These are phyloP conservation scores for Oryza punctata DNA, from an alignment of 176 grass and related monocot species.

Conservation along the genomic window DNA sequence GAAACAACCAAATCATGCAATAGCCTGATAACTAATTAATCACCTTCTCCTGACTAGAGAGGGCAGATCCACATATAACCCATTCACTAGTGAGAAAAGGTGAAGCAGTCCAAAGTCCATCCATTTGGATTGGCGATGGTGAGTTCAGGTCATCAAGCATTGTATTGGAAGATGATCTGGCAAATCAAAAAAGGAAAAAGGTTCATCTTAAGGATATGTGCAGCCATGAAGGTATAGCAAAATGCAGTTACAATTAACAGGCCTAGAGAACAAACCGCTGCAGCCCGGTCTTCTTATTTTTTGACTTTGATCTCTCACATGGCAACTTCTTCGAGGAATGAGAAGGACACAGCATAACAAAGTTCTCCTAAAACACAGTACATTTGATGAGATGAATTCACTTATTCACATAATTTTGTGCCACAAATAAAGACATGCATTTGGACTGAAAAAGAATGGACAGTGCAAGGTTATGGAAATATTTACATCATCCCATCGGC, in stretches of 20 bases:
- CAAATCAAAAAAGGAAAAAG: slow-evolving; percentile 21
- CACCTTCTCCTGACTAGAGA: slow-evolving; percentile 71
- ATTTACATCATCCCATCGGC: slow-evolving; percentile 80
- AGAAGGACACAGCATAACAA: slow-evolving; percentile 86
- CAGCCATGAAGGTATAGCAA: slow-evolving; percentile 20
- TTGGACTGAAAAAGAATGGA: neutral
- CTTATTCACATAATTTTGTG: neutral
- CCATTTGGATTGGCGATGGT: slow-evolving; percentile 41
- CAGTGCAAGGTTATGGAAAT: neutral
- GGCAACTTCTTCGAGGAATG: slow-evolving; percentile 86
- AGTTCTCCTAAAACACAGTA: slow-evolving; percentile 55
- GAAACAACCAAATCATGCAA: neutral
- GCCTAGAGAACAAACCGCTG: slow-evolving; percentile 40
- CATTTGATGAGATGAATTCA: slow-evolving; percentile 8
- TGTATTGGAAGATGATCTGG: slow-evolving; percentile 48
- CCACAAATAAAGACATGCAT: neutral
- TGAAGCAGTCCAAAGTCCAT: slow-evolving; percentile 55
- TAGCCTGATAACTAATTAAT: neutral
- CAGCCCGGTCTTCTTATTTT: slow-evolving; percentile 54
- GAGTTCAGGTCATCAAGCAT: slow-evolving; percentile 44
- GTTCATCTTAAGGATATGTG: slow-evolving; percentile 9
- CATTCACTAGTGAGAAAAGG: slow-evolving; percentile 61
- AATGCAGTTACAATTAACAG: slow-evolving; percentile 18
- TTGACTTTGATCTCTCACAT: slow-evolving; percentile 66
- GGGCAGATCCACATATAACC: slow-evolving; percentile 83